Evolutionary conservation across 2,329 filamentous ascomycete species (phyloP).

Genomic region (Trichoderma sp.): DNA sequence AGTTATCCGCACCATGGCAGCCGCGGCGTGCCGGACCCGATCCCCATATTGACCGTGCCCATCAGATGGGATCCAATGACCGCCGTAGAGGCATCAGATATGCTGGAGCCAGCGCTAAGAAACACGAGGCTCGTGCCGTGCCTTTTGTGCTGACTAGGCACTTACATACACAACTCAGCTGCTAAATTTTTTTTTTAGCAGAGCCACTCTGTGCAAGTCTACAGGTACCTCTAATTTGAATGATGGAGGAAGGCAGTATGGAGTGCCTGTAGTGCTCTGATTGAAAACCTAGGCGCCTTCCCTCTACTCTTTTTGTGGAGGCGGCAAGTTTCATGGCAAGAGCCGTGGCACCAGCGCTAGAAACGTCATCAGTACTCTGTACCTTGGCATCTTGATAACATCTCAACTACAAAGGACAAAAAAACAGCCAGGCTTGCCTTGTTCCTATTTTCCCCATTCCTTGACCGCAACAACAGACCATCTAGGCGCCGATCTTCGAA

Average conservation of each 20-base stretch:
- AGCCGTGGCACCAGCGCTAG: neutral
- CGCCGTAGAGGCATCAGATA: neutral
- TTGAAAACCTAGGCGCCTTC: neutral
- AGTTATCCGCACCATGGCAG: slow-evolving; percentile 11
- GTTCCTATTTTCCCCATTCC: neutral
- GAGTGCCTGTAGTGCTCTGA: neutral
- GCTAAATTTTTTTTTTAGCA: neutral
- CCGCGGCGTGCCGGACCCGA: slow-evolving; percentile 16
- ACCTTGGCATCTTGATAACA: neutral
- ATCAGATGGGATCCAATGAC: slow-evolving; percentile 1
- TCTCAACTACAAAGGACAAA: neutral
- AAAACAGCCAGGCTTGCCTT: neutral
- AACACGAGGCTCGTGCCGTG: slow-evolving; percentile 29
- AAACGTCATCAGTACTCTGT: neutral
- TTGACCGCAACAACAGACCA: neutral
- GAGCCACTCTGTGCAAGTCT: neutral
- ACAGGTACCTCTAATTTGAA: neutral
- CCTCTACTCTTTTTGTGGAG: neutral
- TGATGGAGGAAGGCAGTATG: neutral
- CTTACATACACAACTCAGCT: neutral
- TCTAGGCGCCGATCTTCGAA: neutral
- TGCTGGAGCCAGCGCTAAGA: slow-evolving; percentile 21
- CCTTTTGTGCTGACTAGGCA: slow-evolving; percentile 23
- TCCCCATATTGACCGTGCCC: slow-evolving; percentile 16
- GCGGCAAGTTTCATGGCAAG: neutral